Evolutionary conservation across 768 basidiomycete genomes (phyloP), one percentile per base, ranked within the genome.

Genomic region (Amanita exitialis): DNA sequence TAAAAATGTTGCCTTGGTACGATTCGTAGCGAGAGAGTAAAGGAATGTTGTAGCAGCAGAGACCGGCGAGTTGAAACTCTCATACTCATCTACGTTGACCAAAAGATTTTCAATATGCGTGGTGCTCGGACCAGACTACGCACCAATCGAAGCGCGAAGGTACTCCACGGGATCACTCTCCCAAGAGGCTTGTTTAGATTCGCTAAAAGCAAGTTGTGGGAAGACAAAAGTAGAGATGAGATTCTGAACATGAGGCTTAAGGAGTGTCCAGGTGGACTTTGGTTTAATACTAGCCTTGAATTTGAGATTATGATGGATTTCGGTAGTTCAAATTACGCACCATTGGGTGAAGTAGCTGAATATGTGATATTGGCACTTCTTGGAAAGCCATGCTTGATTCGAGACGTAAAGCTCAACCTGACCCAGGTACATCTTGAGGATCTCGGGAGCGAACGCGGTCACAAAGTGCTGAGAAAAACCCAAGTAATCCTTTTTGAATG

Each of bases 271-370:
- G 4, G 90, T 95, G n/a, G 88, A 78, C 61, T 90, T 91, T 12
- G 92, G 92, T 68, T 94, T 94, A 58, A 95, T 80, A 58, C 91
- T 94, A 47, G 6, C 45, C 28, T 51, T 27, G 38, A 6, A 30
- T 52, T 30, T 30, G 9, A 10, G 16, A 27, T 4, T 32, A 28
- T 43, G 5, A 35, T 18, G n/a, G 38, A 21, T 15, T 13, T 27
- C 23, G 12, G 2, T 13, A 18, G 39, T 15, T 8, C 36, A 27
- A 36, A 52, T 53, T 20, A 63, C 79, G 10, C 57, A 90, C 91
- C 92, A 94, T 61, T 91, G 88, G 6, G 83, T 86, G 60, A 94
- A 83, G 72, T 91, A 94, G 47, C 77, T 74, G 64, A 93, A 83
- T 39, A 92, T 80, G 49, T 87, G 82, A 62, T 86, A 88, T 61